These are phyloP conservation scores for Peterozyma toletana DNA, from an alignment of 805 yeast genomes.

Conservation along the genomic window DNA sequence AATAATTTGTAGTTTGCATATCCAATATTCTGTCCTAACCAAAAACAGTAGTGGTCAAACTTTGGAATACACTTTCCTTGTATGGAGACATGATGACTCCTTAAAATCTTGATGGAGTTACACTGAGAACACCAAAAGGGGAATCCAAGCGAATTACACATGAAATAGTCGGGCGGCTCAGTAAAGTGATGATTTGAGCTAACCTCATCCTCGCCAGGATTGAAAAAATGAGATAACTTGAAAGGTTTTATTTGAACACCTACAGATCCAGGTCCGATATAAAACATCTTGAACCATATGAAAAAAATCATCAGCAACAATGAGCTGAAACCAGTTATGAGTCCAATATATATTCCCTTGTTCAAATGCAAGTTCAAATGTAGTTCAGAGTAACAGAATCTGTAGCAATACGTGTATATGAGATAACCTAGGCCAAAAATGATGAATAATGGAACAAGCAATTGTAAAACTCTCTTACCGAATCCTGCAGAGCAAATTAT, in stretches of 20 bases:
- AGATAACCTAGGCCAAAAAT: constrained; percentile 15
- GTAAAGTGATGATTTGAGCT: not conserved
- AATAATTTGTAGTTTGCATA: constrained; percentile 56
- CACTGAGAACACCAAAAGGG: constrained; percentile 75
- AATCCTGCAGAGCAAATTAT: no score
- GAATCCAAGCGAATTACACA: constrained; percentile 66
- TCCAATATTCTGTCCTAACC: constrained; percentile 72
- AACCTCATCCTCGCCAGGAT: constrained; percentile 11
- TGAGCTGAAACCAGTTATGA: constrained; percentile 22
- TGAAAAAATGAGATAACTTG: constrained; percentile 17
- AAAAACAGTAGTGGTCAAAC: constrained; percentile 81
- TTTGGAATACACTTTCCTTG: constrained; percentile 52
- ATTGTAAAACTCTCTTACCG: no score
- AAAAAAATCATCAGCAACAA: constrained; percentile 17
- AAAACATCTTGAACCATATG: constrained; percentile 38
- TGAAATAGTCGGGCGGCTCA: constrained; percentile 50
- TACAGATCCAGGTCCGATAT: constrained; percentile 52
- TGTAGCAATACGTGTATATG: constrained; percentile 20
- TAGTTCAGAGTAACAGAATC: constrained; percentile 17
- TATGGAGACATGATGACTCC: constrained; percentile 66
- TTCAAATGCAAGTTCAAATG: constrained; percentile 25
- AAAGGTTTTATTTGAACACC: constrained; percentile 30
- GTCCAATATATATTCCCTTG: constrained; percentile 21
- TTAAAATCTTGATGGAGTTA: constrained; percentile 52
- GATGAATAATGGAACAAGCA: constrained; percentile 4